Percentiles rank a stretch among this genome's conserved stretches.
These are phyloP conservation scores for Candida railenensis DNA, from an alignment of 805 yeast genomes.

Conservation along the genomic window DNA sequence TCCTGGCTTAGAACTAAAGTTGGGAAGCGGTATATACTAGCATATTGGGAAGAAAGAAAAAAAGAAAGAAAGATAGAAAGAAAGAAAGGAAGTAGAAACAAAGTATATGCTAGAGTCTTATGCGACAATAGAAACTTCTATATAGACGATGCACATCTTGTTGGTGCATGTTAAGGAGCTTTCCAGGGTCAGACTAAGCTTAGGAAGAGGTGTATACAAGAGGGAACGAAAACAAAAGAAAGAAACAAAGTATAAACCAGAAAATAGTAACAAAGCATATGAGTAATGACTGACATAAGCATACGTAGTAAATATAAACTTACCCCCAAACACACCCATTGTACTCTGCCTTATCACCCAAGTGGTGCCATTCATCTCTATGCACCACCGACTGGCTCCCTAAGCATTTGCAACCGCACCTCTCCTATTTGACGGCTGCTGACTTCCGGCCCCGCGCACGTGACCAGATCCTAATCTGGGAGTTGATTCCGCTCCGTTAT, in stretches of 20 bases:
- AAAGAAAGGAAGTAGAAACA: too few relatives aligned
- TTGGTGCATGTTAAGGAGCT: constrained; percentile 31
- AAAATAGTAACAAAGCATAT: too few relatives aligned
- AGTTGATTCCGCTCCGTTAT: constrained; percentile 1
- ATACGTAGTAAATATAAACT: too few relatives aligned
- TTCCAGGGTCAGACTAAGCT: constrained; percentile 24
- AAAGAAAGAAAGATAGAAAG: not conserved
- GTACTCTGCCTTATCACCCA: too few relatives aligned
- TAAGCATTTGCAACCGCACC: too few relatives aligned
- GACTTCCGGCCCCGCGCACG: too few relatives aligned
- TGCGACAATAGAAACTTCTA: constrained; percentile 9
- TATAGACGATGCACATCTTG: constrained; percentile 28
- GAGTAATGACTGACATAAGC: too few relatives aligned
- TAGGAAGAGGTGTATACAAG: constrained; percentile 1
- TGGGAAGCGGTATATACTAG: constrained; percentile 2
- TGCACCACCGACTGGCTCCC: too few relatives aligned
- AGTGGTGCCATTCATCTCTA: too few relatives aligned
- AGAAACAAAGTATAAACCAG: too few relatives aligned
- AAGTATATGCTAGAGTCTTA: not conserved
- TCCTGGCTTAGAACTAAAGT: constrained; percentile 25
- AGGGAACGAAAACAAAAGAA: not conserved
- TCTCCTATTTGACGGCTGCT: too few relatives aligned
- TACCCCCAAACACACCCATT: too few relatives aligned
- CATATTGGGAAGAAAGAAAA: not conserved
- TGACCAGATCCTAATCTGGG: not conserved